phyloP scores from a whole-genome alignment of 1,284 basidiomycete species.

The Xanthoconium separans region DNA sequence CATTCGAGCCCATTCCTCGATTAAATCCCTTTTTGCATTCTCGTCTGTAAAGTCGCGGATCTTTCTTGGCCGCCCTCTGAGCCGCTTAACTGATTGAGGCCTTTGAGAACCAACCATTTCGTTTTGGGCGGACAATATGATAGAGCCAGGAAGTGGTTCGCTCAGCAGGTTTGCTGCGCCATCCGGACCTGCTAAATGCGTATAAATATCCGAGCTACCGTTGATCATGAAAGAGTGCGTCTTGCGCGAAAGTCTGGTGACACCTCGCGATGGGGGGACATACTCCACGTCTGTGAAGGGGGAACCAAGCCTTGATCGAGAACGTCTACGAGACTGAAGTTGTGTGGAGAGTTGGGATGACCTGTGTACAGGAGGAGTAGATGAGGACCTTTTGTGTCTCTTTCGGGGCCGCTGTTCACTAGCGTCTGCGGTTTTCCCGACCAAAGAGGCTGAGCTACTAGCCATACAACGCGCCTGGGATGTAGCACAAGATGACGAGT shows the following conservation, averaged over 20 bases:
- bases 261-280: constrained; percentile 13
- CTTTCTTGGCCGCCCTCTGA: constrained; percentile 18
- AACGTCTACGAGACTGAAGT: constrained; percentile 8
- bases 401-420: constrained; percentile 18
- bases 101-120: not conserved
- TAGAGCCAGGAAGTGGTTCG: constrained; percentile 4
- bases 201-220: constrained; percentile 28
- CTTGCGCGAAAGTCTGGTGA: constrained; percentile 23
- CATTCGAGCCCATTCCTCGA: constrained; percentile 31
- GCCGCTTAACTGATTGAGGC: constrained; percentile 6
- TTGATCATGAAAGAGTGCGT: constrained; percentile 14
- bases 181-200: constrained; percentile 25
- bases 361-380: constrained; percentile 15
- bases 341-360: constrained; percentile 10
- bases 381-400: constrained; percentile 22
- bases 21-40: constrained; percentile 20
- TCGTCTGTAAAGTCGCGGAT: constrained; percentile 21
- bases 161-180: constrained; percentile 11
- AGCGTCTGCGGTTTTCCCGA: not conserved
- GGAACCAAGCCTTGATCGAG: constrained; percentile 22
- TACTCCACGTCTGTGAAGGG: constrained; percentile 8
- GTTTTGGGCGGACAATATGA: constrained; percentile 1
- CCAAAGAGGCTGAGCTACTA: constrained; percentile 1
- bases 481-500: not conserved
- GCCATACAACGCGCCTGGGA: constrained; percentile 1